phyloP scores from a whole-genome alignment of 2,329 filamentous ascomycete species.

The Pestalotiopsis sp. region DNA sequence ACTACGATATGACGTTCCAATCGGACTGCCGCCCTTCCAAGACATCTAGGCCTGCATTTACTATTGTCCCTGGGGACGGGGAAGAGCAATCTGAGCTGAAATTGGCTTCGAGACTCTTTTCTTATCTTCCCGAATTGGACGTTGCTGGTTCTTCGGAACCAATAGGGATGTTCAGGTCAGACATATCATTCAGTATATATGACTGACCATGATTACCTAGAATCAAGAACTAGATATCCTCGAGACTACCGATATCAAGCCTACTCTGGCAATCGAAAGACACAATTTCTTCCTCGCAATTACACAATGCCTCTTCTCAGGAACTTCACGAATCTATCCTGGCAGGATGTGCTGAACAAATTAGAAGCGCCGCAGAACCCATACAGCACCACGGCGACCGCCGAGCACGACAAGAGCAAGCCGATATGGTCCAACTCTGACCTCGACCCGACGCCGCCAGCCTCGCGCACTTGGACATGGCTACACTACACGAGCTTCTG shows the following conservation, averaged over 20 bases:
- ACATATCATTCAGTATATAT: no score
- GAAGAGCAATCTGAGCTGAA: no score
- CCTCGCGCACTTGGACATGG: not conserved
- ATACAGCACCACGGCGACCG: not conserved
- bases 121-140: no score
- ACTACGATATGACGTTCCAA: not conserved
- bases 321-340: not conserved
- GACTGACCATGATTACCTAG: no score
- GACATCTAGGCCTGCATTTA: not conserved
- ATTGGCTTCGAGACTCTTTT: no score
- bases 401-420: not conserved
- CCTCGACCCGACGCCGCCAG: not conserved
- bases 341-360: not conserved
- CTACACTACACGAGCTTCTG: not conserved
- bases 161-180: no score
- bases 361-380: not conserved
- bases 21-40: not conserved
- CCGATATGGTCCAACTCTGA: conserved; percentile 7
- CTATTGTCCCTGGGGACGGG: not conserved
- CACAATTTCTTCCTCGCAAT: not conserved
- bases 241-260: not conserved
- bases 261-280: not conserved
- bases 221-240: not conserved
- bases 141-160: no score
- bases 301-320: not conserved